Evolutionary conservation across 2,329 filamentous ascomycete species (phyloP), one percentile per base, ranked within the genome.

Genomic region (Fusarium illudens): DNA sequence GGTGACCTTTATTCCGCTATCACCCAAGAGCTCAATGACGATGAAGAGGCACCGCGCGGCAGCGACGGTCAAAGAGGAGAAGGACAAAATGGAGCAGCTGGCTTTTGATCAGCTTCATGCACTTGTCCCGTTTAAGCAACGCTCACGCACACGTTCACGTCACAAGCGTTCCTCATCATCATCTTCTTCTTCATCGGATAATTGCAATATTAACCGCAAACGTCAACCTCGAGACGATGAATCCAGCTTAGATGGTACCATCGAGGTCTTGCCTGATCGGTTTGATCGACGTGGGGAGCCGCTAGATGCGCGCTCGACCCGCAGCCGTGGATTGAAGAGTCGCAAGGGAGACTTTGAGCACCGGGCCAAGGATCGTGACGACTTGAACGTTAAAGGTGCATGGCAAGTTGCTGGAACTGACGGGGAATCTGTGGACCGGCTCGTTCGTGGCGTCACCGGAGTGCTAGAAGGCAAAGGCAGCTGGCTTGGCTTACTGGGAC

Each of bases 331-430:
- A 4, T 77, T 76, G 78, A 79, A 79, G 1, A 75, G 75, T 4
- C 77, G 83, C 3, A 75, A 68, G 9, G 84, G 83, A 4, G 78
- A 81, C 1, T 85, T 86, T 61, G 77, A 79, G 32, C 81, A 80
- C 54, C 71, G 75, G 48, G 70, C 77, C 7, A 76, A 67, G 39
- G 58, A 64, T n/a, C 61, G 64, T 2, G 77, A 76, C 3, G 80
- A 78, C 8, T 78, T 75, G 73, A 71, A 80, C 12, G 71, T 83
- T 15, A 74, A 69, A 0, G 83, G 83, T 0, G 75, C 78, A 13
- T 86, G 84, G 84, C 79, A 80, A 22, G 75, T 85, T 0, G 78
- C 75, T 3, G 82, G 83, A 6, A 83, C 82, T 0, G 81, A 86
- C 22, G 68, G 70, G 1, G 79, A 80, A 51, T 73, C 76, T 25